phyloP scores from a whole-genome alignment of 2,329 filamentous ascomycete species.

The Alternaria angustiovoidea region DNA sequence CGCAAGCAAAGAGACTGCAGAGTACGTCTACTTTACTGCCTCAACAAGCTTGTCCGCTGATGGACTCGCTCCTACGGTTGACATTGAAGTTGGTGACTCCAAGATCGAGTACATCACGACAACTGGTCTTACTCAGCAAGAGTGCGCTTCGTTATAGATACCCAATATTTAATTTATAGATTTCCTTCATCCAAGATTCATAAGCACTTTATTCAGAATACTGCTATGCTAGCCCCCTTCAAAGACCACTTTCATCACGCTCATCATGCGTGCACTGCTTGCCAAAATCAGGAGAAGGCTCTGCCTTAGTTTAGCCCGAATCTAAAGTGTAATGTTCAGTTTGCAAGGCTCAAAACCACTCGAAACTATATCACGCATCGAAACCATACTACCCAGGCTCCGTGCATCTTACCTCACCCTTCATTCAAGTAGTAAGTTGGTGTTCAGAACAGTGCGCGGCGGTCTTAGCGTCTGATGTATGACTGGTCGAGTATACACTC shows the following conservation, averaged over 20 bases:
- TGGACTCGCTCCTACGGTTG: slow-evolving; percentile 1
- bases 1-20: slow-evolving; percentile 5
- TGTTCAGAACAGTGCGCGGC: not conserved
- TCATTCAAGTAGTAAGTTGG: not conserved
- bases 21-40: slow-evolving; percentile 11
- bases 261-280: not conserved
- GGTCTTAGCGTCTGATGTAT: rapidly evolving
- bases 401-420: not conserved
- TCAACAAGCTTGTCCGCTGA: not conserved
- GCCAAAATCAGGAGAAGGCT: not conserved
- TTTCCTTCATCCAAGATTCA: not conserved
- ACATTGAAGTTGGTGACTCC: slow-evolving; percentile 8
- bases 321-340: not conserved
- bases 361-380: not conserved
- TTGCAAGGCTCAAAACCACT: not conserved
- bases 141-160: slow-evolving; percentile 3
- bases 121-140: not conserved
- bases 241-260: not conserved
- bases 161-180: not conserved
- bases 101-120: slow-evolving; percentile 6
- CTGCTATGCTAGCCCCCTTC: not conserved
- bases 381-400: not conserved
- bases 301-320: not conserved
- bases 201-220: rapidly evolving
- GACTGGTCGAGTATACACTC: not conserved